phyloP scores from a whole-genome alignment of 805 yeast species.

The Candida hungchunana region DNA sequence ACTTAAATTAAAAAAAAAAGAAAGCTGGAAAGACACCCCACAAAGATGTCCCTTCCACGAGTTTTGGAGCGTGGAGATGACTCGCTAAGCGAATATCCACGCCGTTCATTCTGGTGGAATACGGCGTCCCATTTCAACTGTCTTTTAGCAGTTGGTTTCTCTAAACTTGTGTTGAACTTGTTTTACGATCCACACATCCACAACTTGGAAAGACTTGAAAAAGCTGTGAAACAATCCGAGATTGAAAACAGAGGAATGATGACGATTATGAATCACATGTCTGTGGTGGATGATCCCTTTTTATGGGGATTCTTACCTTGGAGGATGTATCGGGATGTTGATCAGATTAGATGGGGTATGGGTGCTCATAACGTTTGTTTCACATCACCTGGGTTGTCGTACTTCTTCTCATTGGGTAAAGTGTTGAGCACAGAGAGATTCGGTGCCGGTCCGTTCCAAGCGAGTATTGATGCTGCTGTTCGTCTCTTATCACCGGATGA shows the following conservation, averaged over 20 bases:
- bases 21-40: background rate
- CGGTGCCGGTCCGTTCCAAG: constrained; percentile 92
- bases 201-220: constrained; percentile 59
- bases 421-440: constrained; percentile 83
- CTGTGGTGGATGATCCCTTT: constrained; percentile 86
- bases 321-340: constrained; percentile 56
- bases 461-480: constrained; percentile 81
- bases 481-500: constrained; percentile 77
- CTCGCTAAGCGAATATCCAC: constrained; percentile 59
- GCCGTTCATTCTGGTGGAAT: constrained; percentile 59
- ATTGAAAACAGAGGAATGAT: constrained; percentile 68
- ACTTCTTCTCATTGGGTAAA: constrained; percentile 83
- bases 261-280: constrained; percentile 92
- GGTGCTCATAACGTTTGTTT: constrained; percentile 94
- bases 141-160: constrained; percentile 54
- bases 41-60: constrained; percentile 59
- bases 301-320: constrained; percentile 84
- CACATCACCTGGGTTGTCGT: constrained; percentile 42
- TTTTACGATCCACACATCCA: constrained; percentile 62
- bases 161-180: constrained; percentile 57
- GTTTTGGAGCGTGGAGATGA: constrained; percentile 73
- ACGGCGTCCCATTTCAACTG: constrained; percentile 66
- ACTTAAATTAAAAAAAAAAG: no score
- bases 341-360: constrained; percentile 84
- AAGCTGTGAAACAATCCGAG: constrained; percentile 58